Evolutionary conservation across 2,329 filamentous ascomycete genomes (phyloP), one percentile per base, ranked within the genome.

Genomic region (Trichophyton equinum): DNA sequence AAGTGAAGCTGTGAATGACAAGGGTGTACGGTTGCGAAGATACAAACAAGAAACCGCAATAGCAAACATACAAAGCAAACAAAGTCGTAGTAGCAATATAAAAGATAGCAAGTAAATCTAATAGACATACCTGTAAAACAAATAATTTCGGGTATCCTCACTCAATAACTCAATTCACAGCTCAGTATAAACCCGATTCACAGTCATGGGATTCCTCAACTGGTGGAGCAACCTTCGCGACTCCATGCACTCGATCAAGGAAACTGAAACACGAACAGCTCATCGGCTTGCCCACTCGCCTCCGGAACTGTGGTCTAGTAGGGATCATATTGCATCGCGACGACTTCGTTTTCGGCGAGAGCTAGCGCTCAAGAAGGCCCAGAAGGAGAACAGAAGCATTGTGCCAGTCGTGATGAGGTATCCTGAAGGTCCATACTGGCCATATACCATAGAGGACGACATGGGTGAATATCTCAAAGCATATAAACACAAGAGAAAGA

Each of bases 231-330:
- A 61, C 33, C 56, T 62, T 55, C 53, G 62, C 33, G 55, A 62
- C 59, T 46, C 61, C 15, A 46, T 65, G 46, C 61, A 64, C 57
- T 13, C 13, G 38, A 40, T 58, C 20, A 33, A 42, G 20, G 61
- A 65, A 55, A 58, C 11, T 36, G 59, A 62, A 9, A 42, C 55
- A 25, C 22, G 59, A 7, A 58, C n/a, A 11, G 55, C 60, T 33
- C 27, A 18, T 2, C 61, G 64, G 18, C 53, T 65, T 25, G 51
- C 44, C 9, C 25, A 51, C 11, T 62, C 62, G 3, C 64, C 64
- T 25, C 64, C 64, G 0, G 64, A 65, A 60, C 58, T 62, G 44
- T 65, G 64, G 64, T 57, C 58, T n/a, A 36, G 20, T n/a, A 60
- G 55, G n/a, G 64, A 65, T 30, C 60, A 61, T 53, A 63, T 61